Base-by-base conservation (phyloP, 371 early-diverging fungal species). In the Saksenaea vasiformis region DNA sequence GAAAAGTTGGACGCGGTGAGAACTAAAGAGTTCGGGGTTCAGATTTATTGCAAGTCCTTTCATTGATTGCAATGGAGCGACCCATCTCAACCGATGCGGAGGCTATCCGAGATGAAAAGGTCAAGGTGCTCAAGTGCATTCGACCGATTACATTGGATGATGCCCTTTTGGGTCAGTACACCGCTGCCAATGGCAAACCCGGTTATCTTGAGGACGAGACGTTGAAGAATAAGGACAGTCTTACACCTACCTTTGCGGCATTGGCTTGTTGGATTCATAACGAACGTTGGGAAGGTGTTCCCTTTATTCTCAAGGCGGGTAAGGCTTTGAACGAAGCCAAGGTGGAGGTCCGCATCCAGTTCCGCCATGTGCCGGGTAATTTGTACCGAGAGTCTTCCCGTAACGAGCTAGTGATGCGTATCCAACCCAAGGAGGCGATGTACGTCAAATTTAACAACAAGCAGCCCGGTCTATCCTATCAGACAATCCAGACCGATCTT, bases 391-490 rank as follows among this genome's bases (percentile, higher is more conserved):
- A 83, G 60, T 67, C 90, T 51, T 84, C 90, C 9, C 90, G 98
- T 58, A 97, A 97, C 77, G 98, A 98, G 72, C 85, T 98, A 35
- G 97, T 98, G 36, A 90, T 97, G 73, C 92, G 95, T 31, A 91
- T 98, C 26, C 96, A 97, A 60, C 98, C 98, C 19, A 80, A 89
- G 47, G 96, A 97, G 72, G 93, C 96, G 13, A 90, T 98, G 19
- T 98, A 98, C 75, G 87, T 97, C 78, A 98, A 98, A 81, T 87
- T 96, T 69, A 92, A 90, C 72, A 95, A 93, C 87, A 98, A 98
- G 82, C 87, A 90, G 57, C 98, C 92, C 10, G 94, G 92, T 13
- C 83, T 92, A 37, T 78, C 82, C 2, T 80, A 82, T 74, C 74
- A 83, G 55, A 84, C 91, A 28, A 85, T 88, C 58, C 91, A 94